Evolutionary conservation across 2,329 filamentous ascomycete species (phyloP).

Genomic region (Penicillium sumatraense): DNA sequence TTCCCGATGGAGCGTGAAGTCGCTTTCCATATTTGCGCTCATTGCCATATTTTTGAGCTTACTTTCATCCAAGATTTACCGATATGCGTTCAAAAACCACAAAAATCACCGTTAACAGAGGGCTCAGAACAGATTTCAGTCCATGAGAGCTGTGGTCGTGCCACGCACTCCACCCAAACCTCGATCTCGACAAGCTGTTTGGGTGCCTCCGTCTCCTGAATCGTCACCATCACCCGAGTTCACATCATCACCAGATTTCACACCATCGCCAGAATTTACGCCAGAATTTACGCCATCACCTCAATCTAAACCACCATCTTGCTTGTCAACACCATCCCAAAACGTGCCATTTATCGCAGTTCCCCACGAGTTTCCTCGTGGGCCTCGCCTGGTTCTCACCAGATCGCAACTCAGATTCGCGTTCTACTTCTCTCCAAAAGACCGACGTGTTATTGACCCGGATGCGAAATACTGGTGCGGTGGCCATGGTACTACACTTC

Average conservation of each 20-base stretch:
- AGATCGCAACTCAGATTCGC: background rate
- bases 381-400: background rate
- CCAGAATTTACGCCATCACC: too few species aligned
- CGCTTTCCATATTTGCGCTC: background rate
- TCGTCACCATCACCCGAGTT: background rate
- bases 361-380: background rate
- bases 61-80: background rate
- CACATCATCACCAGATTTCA: too few species aligned
- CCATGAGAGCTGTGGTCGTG: background rate
- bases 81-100: background rate
- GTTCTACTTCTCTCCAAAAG: background rate
- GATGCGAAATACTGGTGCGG: background rate
- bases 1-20: background rate
- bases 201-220: background rate
- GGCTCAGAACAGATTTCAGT: background rate
- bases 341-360: background rate
- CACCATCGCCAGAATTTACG: too few species aligned
- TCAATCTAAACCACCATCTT: too few species aligned
- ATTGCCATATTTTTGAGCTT: background rate
- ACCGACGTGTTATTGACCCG: background rate
- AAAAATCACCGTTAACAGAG: background rate
- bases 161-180: background rate
- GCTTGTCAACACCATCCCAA: background rate
- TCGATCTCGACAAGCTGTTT: background rate
- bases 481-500: background rate